Evolutionary conservation across 108 stramenopile genomes (phyloP).

Genomic region (Pseudonitzschia multistriata): DNA sequence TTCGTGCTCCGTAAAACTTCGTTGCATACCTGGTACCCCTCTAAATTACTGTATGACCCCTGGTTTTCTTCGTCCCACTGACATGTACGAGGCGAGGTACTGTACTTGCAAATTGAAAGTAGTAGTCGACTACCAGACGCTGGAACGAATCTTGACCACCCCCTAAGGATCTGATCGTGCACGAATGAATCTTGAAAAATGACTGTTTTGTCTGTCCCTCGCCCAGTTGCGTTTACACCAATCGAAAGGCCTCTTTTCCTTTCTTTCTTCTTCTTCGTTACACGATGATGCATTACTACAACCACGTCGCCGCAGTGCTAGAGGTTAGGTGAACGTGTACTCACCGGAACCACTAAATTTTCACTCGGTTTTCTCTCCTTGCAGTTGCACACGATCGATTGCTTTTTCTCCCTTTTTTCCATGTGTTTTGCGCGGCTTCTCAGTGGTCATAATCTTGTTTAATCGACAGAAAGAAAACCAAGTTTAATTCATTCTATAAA

Average conservation of each 20-base stretch:
- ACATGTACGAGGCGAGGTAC: no score
- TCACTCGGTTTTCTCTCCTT: not conserved
- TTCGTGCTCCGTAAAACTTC: no score
- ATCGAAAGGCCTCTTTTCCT: not conserved
- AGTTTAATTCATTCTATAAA: conserved; percentile 2
- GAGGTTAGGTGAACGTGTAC: conserved; percentile 5
- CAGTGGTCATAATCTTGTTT: conserved; percentile 15
- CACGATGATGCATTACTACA: not conserved
- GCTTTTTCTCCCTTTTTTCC: conserved; percentile 6
- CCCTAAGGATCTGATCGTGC: not conserved
- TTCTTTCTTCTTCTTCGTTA: not conserved
- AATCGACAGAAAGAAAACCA: not conserved
- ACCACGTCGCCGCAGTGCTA: not conserved
- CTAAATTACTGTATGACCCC: no score
- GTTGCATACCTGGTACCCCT: no score
- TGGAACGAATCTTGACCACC: conserved; percentile 7
- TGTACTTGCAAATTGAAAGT: no score
- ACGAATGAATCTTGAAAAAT: conserved; percentile 1
- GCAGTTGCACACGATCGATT: not conserved
- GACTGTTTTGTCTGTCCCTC: not conserved
- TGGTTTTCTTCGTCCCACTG: no score
- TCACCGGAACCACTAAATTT: conserved; percentile 11
- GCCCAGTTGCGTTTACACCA: not conserved
- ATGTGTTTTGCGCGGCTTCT: not conserved
- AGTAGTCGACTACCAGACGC: not conserved